phyloP scores from a whole-genome alignment of 805 yeast species.

The Wickerhamiella azymoides region DNA sequence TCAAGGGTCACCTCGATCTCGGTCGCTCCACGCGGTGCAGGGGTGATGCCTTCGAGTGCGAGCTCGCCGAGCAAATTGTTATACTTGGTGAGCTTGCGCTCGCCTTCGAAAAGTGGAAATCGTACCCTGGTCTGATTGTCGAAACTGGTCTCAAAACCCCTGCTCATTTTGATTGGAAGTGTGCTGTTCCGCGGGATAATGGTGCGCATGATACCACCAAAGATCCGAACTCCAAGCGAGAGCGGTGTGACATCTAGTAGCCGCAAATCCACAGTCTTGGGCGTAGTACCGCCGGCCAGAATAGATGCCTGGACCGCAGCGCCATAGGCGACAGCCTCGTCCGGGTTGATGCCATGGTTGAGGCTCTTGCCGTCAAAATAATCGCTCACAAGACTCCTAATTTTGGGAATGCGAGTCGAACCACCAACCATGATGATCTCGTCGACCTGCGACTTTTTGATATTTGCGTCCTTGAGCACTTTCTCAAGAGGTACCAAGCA shows the following conservation, averaged over 20 bases:
- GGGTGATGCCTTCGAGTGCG: slow-evolving; percentile 74
- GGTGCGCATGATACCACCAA: slow-evolving; percentile 96
- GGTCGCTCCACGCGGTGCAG: slow-evolving; percentile 85
- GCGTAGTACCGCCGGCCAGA: slow-evolving; percentile 88
- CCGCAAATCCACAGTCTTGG: slow-evolving; percentile 83
- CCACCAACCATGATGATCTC: slow-evolving; percentile 98
- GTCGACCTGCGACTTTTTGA: slow-evolving; percentile 73
- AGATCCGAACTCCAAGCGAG: slow-evolving; percentile 90
- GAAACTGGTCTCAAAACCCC: slow-evolving; percentile 88
- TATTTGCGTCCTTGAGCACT: slow-evolving; percentile 85
- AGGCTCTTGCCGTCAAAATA: slow-evolving; percentile 83
- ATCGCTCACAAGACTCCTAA: slow-evolving; percentile 80
- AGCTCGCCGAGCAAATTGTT: slow-evolving; percentile 81
- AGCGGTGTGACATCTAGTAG: slow-evolving; percentile 87
- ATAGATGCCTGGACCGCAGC: slow-evolving; percentile 99
- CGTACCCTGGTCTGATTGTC: slow-evolving; percentile 93
- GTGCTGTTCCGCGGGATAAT: slow-evolving; percentile 89
- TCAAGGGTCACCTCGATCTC: slow-evolving; percentile 87
- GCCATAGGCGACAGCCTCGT: slow-evolving; percentile 99
- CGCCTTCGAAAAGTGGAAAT: slow-evolving; percentile 93
- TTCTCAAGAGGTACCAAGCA: slow-evolving; percentile 95
- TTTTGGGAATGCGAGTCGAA: slow-evolving; percentile 97
- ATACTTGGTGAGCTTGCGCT: slow-evolving; percentile 86
- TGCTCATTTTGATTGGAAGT: slow-evolving; percentile 89
- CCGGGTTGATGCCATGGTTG: slow-evolving; percentile 95